Conservation (phyloP, 768 basidiomycete genomes). For the Jaapia argillacea region DNA sequence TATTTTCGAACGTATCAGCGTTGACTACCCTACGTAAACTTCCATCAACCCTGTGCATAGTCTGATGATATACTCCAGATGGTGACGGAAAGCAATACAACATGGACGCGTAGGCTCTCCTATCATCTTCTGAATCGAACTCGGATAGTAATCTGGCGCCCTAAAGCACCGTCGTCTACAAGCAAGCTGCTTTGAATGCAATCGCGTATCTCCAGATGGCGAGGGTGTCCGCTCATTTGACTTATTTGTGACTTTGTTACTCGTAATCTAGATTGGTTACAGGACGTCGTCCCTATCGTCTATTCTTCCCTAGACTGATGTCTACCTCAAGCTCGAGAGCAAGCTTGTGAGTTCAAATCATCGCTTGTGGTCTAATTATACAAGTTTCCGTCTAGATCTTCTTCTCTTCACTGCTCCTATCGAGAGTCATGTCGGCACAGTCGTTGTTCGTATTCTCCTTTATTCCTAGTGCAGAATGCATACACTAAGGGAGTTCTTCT, state of each 20-base stretch:
- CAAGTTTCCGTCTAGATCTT: conserved; percentile 32
- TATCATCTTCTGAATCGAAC: not conserved
- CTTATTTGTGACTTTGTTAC: not conserved
- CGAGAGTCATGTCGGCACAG: conserved; percentile 59
- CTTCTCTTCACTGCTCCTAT: conserved; percentile 61
- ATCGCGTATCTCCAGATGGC: conserved; percentile 68
- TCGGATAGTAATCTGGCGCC: not conserved
- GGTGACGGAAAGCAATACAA: conserved; percentile 68
- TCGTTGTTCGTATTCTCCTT: conserved; percentile 36
- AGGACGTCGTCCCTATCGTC: conserved; percentile 30
- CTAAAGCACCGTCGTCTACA: conserved; percentile 60
- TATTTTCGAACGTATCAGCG: conserved; percentile 67
- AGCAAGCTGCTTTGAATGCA: conserved; percentile 69
- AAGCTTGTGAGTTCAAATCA: conserved; percentile 43
- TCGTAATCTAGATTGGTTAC: conserved; percentile 47
- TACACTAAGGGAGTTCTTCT: too few species aligned
- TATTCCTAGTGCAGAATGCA: too few species aligned
- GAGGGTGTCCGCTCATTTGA: conserved; percentile 1
- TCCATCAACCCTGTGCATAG: not conserved
- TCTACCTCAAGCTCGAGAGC: conserved; percentile 53
- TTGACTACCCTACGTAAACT: conserved; percentile 53
- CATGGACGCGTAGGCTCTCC: conserved; percentile 55
- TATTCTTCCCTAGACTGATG: not conserved
- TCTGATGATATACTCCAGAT: conserved; percentile 24
- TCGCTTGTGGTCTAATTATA: not conserved